Conservation (phyloP, 345 rosid genomes). For the Corchorus capsularis region DNA sequence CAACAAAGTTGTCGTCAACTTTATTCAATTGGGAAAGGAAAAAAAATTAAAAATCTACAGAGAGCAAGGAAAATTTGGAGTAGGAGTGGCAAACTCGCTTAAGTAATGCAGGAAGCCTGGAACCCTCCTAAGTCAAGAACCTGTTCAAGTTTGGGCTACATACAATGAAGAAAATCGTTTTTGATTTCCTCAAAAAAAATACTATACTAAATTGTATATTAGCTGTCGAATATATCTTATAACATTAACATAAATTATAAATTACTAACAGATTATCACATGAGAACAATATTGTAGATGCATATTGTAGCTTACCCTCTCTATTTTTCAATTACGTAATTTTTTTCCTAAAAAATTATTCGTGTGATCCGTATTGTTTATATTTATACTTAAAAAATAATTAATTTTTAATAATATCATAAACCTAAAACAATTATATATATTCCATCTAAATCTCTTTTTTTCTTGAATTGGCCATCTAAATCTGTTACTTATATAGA, state of each 20-base stretch:
- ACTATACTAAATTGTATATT: background rate
- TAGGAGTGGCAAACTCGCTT: background rate
- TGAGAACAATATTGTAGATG: no score
- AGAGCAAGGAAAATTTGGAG: background rate
- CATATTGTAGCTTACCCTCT: no score
- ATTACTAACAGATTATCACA: no score
- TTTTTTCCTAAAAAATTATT: no score
- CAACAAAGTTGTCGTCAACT: background rate
- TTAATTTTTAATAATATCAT: no score
- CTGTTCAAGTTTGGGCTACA: background rate
- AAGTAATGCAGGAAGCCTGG: background rate
- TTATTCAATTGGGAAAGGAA: background rate
- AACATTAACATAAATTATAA: background rate
- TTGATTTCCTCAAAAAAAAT: background rate
- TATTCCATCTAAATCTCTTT: no score
- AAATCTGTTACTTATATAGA: no score
- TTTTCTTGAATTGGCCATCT: no score
- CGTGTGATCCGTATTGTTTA: no score
- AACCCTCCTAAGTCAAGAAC: background rate
- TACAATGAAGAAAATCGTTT: background rate
- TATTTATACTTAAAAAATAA: no score
- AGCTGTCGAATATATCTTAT: background rate
- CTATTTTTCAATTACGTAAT: no score
- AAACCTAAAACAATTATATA: no score
- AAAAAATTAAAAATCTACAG: background rate